These are phyloP conservation scores for Protomyces inouyei DNA, from an alignment of 1,139 yeast genomes.

Conservation along the genomic window DNA sequence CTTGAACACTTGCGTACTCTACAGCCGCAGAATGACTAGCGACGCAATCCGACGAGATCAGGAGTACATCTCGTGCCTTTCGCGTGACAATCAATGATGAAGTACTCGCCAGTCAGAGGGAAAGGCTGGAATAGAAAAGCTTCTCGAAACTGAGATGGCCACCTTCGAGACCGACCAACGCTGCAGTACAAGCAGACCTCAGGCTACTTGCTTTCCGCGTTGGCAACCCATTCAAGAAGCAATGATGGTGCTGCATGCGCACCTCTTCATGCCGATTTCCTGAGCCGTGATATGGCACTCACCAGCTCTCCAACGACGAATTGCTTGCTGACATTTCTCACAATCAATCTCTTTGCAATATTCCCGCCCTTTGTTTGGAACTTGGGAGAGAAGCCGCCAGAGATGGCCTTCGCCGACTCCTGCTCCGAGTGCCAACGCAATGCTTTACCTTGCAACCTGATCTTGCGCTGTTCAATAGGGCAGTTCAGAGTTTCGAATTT, in stretches of 20 bases:
- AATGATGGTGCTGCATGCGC: background rate
- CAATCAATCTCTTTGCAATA: constrained; percentile 74
- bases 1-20: too few species aligned
- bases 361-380: constrained; percentile 86
- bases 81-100: too few species aligned
- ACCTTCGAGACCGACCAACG: too few species aligned
- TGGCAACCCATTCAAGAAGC: too few species aligned
- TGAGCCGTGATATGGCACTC: constrained; percentile 51
- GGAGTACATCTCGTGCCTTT: constrained; percentile 52
- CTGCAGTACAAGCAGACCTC: too few species aligned
- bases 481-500: too few species aligned
- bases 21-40: too few species aligned
- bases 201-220: too few species aligned
- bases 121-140: too few species aligned
- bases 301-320: constrained; percentile 66
- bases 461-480: constrained; percentile 42
- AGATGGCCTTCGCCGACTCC: constrained; percentile 55
- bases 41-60: too few species aligned
- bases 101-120: too few species aligned
- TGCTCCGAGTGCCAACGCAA: constrained; percentile 55
- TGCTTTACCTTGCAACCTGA: constrained; percentile 40
- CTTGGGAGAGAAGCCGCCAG: constrained; percentile 49
- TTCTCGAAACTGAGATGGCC: too few species aligned
- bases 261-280: background rate
- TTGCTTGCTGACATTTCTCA: constrained; percentile 63